These are phyloP conservation scores for Calonectria fujianensis DNA, from an alignment of 2,329 filamentous ascomycete genomes.

Conservation along the genomic window DNA sequence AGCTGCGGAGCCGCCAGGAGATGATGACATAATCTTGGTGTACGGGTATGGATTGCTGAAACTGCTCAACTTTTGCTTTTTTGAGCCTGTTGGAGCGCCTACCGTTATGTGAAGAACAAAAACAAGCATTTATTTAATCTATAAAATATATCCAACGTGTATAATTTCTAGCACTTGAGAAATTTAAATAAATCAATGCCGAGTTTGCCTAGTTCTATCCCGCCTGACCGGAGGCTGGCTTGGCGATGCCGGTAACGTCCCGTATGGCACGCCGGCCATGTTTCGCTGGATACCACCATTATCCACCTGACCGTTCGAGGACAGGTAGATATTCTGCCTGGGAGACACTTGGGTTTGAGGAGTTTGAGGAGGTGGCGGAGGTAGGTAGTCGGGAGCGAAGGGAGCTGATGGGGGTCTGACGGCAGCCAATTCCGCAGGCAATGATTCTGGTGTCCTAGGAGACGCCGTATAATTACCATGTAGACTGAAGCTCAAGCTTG, in stretches of 20 bases:
- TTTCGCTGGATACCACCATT: neutral
- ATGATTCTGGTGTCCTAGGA: neutral
- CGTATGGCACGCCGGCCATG: neutral
- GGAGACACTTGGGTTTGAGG: neutral
- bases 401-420: neutral
- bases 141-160: no score
- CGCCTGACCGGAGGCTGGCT: no score
- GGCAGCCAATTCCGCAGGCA: neutral
- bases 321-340: neutral
- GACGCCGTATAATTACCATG: neutral
- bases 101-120: no score
- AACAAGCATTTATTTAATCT: no score
- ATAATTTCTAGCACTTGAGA: no score
- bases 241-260: neutral
- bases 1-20: neutral
- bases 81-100: no score
- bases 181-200: no score
- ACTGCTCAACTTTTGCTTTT: no score
- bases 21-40: slow-evolving; percentile 7
- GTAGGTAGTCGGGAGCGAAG: neutral
- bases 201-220: no score
- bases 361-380: neutral
- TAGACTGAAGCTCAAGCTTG: neutral
- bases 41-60: neutral
- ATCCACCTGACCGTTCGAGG: neutral